Evolutionary conservation across 2,329 filamentous ascomycete species (phyloP).

Genomic region (Phaeophleospora eucalypticola): DNA sequence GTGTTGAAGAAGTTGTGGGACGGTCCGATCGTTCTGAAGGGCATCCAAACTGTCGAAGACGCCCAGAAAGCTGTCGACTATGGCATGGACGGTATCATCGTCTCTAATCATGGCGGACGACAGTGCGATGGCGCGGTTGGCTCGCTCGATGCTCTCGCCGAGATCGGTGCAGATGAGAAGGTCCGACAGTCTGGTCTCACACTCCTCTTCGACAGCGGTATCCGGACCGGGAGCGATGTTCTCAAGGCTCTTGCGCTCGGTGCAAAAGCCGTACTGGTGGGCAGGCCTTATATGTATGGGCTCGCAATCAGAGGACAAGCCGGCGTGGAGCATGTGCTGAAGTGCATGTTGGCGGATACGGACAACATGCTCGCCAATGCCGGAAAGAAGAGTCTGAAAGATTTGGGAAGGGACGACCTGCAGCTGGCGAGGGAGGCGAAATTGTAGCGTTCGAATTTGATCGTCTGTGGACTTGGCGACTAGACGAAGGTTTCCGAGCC

Average conservation of each 20-base stretch:
- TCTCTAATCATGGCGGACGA: constrained; percentile 52
- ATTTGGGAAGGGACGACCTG: constrained; percentile 19
- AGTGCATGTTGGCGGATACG: constrained; percentile 22
- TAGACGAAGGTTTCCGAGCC: too few species aligned
- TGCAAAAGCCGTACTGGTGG: constrained; percentile 56
- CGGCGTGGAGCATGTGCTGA: constrained; percentile 45
- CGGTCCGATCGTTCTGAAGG: constrained; percentile 61
- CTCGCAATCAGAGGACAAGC: constrained; percentile 54
- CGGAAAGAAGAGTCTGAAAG: constrained; percentile 18
- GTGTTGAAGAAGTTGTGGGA: constrained; percentile 60
- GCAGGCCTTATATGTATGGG: constrained; percentile 57
- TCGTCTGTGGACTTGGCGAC: too few species aligned
- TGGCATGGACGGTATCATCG: constrained; percentile 50
- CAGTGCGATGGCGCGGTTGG: constrained; percentile 51
- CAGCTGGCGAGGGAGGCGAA: constrained; percentile 17
- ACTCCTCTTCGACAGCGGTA: constrained; percentile 51
- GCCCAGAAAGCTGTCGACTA: constrained; percentile 43
- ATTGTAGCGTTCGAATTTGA: constrained; percentile 13
- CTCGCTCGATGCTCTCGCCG: constrained; percentile 53
- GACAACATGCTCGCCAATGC: constrained; percentile 22
- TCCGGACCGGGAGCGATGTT: constrained; percentile 49
- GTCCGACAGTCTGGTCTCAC: constrained; percentile 36
- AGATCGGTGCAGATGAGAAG: constrained; percentile 60
- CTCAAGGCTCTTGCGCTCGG: constrained; percentile 53
- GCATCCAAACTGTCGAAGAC: constrained; percentile 51